Percentiles rank a stretch among this genome's conserved stretches.
phyloP scores from a whole-genome alignment of 805 yeast species.

The Torulaspora franciscae region DNA sequence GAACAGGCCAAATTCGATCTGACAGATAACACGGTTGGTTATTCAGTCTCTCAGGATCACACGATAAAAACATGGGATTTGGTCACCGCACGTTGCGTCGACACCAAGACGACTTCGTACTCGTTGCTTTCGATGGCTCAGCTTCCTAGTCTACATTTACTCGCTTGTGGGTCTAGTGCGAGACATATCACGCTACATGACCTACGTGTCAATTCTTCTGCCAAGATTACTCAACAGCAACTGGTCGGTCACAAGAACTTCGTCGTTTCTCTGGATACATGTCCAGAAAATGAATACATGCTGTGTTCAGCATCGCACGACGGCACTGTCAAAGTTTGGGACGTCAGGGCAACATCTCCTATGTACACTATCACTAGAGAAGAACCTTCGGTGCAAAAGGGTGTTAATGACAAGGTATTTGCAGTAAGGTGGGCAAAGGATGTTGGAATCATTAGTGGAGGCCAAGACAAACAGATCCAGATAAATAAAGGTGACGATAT shows the following conservation, averaged over 20 bases:
- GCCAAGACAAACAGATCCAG: slow-evolving; percentile 89
- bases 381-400: slow-evolving; percentile 40
- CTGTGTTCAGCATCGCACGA: slow-evolving; percentile 92
- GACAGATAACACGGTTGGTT: slow-evolving; percentile 73
- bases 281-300: slow-evolving; percentile 76
- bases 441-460: slow-evolving; percentile 86
- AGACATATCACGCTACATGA: slow-evolving; percentile 93
- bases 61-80: slow-evolving; percentile 95
- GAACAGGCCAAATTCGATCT: slow-evolving; percentile 75
- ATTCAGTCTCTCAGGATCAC: slow-evolving; percentile 95
- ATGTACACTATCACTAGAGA: slow-evolving; percentile 81
- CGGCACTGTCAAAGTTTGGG: slow-evolving; percentile 95
- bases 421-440: slow-evolving; percentile 78
- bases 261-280: slow-evolving; percentile 70
- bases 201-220: slow-evolving; percentile 63
- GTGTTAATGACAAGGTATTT: slow-evolving; percentile 63
- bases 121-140: slow-evolving; percentile 73
- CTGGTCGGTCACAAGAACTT: slow-evolving; percentile 87
- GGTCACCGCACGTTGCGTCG: slow-evolving; percentile 77
- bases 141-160: slow-evolving; percentile 59
- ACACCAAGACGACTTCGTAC: slow-evolving; percentile 80
- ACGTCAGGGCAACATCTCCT: slow-evolving; percentile 76
- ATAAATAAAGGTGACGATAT: slow-evolving; percentile 52
- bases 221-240: slow-evolving; percentile 62
- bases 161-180: slow-evolving; percentile 96